Evolutionary conservation across 768 basidiomycete species (phyloP).

Genomic region (Xerocomus potaroensis): DNA sequence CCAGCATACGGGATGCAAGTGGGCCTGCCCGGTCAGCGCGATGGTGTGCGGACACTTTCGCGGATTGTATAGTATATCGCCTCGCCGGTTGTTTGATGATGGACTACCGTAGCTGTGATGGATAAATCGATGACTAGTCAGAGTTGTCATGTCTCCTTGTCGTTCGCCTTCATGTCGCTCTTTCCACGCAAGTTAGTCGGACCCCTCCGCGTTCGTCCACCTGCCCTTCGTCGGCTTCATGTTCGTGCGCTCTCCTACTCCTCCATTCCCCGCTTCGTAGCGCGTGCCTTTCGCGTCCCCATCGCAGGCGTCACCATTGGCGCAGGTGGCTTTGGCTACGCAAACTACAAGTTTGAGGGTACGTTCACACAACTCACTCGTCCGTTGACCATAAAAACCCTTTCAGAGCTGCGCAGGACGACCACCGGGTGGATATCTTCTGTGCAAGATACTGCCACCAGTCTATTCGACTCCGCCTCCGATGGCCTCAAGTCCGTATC

Average conservation of each 20-base stretch:
- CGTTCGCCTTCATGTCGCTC: slow-evolving; percentile 1
- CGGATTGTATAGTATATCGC: no score
- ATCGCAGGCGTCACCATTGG: slow-evolving; percentile 87
- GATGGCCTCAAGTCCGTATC: no score
- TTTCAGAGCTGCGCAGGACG: slow-evolving; percentile 65
- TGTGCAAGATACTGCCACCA: slow-evolving; percentile 58
- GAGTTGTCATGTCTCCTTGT: slow-evolving; percentile 7
- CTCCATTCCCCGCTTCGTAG: slow-evolving; percentile 84
- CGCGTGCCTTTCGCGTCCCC: slow-evolving; percentile 83
- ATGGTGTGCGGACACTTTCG: no score
- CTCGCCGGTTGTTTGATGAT: no score
- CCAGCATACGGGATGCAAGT: no score
- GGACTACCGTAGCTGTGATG: no score
- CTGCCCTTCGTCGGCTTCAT: slow-evolving; percentile 53
- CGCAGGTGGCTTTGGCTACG: slow-evolving; percentile 88
- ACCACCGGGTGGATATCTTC: slow-evolving; percentile 63
- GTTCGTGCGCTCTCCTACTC: slow-evolving; percentile 78
- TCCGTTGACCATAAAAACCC: background rate
- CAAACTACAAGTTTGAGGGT: slow-evolving; percentile 97
- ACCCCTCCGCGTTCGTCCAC: background rate
- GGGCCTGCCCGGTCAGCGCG: no score
- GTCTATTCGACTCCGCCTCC: slow-evolving; percentile 67
- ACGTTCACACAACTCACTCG: slow-evolving; percentile 17
- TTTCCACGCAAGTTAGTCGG: background rate
- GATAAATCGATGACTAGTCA: no score